phyloP scores from a whole-genome alignment of 2,329 filamentous ascomycete genomes.

The Aspergillus sp. region DNA sequence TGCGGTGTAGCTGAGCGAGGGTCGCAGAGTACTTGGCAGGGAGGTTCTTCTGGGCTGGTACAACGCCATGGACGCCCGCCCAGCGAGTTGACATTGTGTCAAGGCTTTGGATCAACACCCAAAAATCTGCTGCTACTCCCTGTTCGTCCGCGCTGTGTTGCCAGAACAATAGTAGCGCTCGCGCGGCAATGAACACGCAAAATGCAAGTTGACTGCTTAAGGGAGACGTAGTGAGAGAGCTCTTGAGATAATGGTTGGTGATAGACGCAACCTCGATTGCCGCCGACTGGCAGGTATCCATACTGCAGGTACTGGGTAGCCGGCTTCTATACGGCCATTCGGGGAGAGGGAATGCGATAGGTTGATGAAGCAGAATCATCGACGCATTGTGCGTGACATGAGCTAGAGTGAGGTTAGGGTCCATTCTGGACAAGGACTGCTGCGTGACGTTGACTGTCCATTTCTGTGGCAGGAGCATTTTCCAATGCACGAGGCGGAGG shows the following conservation, averaged over 20 bases:
- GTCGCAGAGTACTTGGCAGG: constrained; percentile 15
- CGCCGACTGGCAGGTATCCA: constrained; percentile 55
- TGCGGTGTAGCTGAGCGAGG: background rate
- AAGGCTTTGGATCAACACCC: constrained; percentile 27
- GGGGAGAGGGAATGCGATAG: constrained; percentile 50
- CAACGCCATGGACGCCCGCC: constrained; percentile 6
- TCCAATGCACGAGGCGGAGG: constrained; percentile 53
- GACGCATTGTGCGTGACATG: constrained; percentile 57
- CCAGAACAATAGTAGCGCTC: constrained; percentile 24
- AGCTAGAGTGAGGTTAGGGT: constrained; percentile 56
- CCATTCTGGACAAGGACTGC: constrained; percentile 40
- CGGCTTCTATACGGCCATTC: constrained; percentile 38
- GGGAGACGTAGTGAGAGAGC: constrained; percentile 30
- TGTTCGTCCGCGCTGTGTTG: constrained; percentile 10
- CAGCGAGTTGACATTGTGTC: constrained; percentile 28
- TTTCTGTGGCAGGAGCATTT: constrained; percentile 50
- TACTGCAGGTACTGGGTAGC: constrained; percentile 52
- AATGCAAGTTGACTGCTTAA: constrained; percentile 50
- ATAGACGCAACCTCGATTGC: constrained; percentile 54
- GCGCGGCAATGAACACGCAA: constrained; percentile 50
- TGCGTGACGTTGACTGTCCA: constrained; percentile 40
- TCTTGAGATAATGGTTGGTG: constrained; percentile 51
- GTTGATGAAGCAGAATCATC: constrained; percentile 56
- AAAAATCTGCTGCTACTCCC: constrained; percentile 28
- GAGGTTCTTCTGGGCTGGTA: background rate